Percentiles rank a stretch among this genome's conserved stretches.
These are phyloP conservation scores for Paracoccidioides brasiliensis DNA, from an alignment of 2,329 filamentous ascomycete genomes.

Conservation along the genomic window DNA sequence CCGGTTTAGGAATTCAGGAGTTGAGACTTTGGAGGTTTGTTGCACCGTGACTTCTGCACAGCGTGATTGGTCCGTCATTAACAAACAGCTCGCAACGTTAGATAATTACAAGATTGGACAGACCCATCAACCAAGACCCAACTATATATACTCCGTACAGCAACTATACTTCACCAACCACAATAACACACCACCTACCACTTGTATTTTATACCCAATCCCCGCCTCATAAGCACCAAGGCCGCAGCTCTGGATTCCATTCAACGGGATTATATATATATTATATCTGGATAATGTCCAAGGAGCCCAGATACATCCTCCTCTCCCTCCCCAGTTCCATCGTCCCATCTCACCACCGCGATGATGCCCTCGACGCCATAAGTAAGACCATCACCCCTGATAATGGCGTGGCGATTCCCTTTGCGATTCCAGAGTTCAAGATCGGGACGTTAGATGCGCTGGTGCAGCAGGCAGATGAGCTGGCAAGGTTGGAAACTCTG, in stretches of 20 bases:
- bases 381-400: conserved; percentile 59
- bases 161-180: neutral
- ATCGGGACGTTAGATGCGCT: conserved; percentile 91
- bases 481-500: conserved; percentile 69
- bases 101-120: too few species aligned
- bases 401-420: conserved; percentile 61
- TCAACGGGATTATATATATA: neutral
- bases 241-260: neutral
- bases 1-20: too few species aligned
- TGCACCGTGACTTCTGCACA: too few species aligned
- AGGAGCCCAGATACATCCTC: conserved; percentile 58
- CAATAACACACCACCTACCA: neutral
- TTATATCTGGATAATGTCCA: conserved; percentile 26
- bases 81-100: too few species aligned
- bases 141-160: neutral
- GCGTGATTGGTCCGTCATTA: too few species aligned
- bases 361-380: conserved; percentile 68
- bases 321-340: conserved; percentile 83
- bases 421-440: conserved; percentile 87
- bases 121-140: too few species aligned
- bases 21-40: too few species aligned
- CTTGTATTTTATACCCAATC: neutral
- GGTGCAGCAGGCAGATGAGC: conserved; percentile 90
- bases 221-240: neutral
- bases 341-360: conserved; percentile 63